These are phyloP conservation scores for Termitomyces titanicus DNA, from an alignment of 768 basidiomycete species.

Conservation along the genomic window DNA sequence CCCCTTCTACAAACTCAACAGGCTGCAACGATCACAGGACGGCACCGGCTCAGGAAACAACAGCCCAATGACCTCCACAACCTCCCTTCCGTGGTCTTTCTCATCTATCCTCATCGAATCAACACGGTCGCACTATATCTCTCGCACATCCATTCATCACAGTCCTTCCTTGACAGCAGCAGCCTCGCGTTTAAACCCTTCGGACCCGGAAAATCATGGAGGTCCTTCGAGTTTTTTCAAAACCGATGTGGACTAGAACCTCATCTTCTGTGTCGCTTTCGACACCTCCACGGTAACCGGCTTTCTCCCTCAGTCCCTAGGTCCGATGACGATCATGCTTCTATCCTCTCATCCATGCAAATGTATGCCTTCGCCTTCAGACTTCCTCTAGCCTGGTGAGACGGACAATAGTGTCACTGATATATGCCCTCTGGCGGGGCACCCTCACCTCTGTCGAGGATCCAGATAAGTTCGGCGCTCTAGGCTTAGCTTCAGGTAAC, in stretches of 20 bases:
- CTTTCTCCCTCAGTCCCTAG: too few species aligned
- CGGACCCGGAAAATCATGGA: too few species aligned
- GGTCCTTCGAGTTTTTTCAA: too few species aligned
- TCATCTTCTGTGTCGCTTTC: too few species aligned
- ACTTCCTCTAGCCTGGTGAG: slow-evolving; percentile 84
- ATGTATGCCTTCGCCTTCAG: slow-evolving; percentile 89
- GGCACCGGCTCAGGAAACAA: slow-evolving; percentile 34
- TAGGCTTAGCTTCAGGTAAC: slow-evolving; percentile 42
- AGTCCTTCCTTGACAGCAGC: slow-evolving; percentile 22
- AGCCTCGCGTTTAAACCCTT: slow-evolving; percentile 57
- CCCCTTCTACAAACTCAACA: slow-evolving; percentile 78
- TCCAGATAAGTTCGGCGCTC: background rate
- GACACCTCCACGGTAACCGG: too few species aligned
- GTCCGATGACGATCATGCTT: slow-evolving; percentile 6
- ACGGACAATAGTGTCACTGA: slow-evolving; percentile 87
- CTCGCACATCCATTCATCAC: slow-evolving; percentile 56
- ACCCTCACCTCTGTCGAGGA: slow-evolving; percentile 11
- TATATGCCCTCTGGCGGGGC: slow-evolving; percentile 81
- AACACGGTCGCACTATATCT: slow-evolving; percentile 74
- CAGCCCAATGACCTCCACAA: slow-evolving; percentile 64
- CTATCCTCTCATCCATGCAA: slow-evolving; percentile 86
- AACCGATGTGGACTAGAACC: too few species aligned
- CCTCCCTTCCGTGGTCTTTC: slow-evolving; percentile 46
- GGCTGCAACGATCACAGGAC: slow-evolving; percentile 72
- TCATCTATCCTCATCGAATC: slow-evolving; percentile 32